Evolutionary conservation across 2,329 filamentous ascomycete species (phyloP), one percentile per base, ranked within the genome.

Genomic region (Nemania sp.): DNA sequence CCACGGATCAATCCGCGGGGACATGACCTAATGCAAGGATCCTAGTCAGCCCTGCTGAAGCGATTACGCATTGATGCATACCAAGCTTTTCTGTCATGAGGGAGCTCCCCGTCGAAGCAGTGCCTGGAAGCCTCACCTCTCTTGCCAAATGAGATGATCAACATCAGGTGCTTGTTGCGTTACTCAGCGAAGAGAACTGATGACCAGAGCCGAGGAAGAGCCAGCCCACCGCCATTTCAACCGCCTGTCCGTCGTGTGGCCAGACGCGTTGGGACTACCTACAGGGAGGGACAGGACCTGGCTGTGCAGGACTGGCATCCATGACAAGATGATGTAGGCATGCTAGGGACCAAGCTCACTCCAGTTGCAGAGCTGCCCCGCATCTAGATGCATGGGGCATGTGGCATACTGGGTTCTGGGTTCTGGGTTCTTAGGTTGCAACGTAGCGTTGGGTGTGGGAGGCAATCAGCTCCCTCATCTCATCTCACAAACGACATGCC

Each of bases 121-220:
- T 35, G 46, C 45, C 42, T 42, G 54, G 46, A 25, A 17, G 49
- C 51, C 45, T 43, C 21, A 21, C 35, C 32, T 61, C 54, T 40
- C 47, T 45, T 58, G 47, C 46, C 45, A 37, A 49, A 61, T 61
- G 59, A 61, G 50, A 61, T 61, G 54, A 61, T 49, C 20, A 58
- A 61, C 54, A 61, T 61, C 50, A 62, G 59, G 54, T 62, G 34
- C 42, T 62, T 51, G 54, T 58, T 50, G 49, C 18, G 49, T 54
- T 61, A 40, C 48, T 39, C 40, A 40, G 35, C 49, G 49, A 43
- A 43, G 47, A 62, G 48, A 47, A 49, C 55, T 62, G 59, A 55
- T 42, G 55, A 32, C 50, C 46, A n/a, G 18, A 48, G 59, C 53
- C 56, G 60, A 62, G 55, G 47, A 55, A 43, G 54, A 29, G 29